These are phyloP conservation scores for Platismatia glauca DNA, from an alignment of 495 filamentous ascomycete species.

Conservation along the genomic window DNA sequence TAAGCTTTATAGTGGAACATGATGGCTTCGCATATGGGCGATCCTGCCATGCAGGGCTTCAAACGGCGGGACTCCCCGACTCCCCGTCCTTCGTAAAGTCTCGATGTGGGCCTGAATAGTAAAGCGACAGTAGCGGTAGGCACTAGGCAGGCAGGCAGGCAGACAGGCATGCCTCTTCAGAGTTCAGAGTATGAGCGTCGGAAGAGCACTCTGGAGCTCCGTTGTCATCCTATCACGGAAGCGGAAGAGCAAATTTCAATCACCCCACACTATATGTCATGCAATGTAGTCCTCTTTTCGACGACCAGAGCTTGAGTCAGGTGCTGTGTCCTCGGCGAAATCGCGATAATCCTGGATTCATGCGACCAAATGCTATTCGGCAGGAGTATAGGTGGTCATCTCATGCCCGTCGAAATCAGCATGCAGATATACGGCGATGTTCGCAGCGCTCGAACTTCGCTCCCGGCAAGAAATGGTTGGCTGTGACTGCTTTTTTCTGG, in stretches of 20 bases:
- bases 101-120: neutral
- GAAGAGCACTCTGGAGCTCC: neutral
- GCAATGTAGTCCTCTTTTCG: neutral
- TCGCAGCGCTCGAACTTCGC: neutral
- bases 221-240: neutral
- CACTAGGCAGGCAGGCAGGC: too few species aligned
- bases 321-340: neutral
- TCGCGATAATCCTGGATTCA: neutral
- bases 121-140: neutral
- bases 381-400: neutral
- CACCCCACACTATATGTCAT: neutral
- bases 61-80: neutral
- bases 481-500: neutral
- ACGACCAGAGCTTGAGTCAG: neutral
- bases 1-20: neutral
- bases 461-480: neutral
- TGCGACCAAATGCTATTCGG: neutral
- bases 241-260: too few species aligned
- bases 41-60: neutral
- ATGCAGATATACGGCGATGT: neutral
- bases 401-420: neutral
- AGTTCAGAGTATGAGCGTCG: neutral
- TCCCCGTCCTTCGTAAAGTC: neutral
- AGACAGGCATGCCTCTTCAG: neutral
- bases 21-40: neutral